Base-by-base conservation (phyloP, 2,329 filamentous ascomycete genomes). In the Fusarium udum region DNA sequence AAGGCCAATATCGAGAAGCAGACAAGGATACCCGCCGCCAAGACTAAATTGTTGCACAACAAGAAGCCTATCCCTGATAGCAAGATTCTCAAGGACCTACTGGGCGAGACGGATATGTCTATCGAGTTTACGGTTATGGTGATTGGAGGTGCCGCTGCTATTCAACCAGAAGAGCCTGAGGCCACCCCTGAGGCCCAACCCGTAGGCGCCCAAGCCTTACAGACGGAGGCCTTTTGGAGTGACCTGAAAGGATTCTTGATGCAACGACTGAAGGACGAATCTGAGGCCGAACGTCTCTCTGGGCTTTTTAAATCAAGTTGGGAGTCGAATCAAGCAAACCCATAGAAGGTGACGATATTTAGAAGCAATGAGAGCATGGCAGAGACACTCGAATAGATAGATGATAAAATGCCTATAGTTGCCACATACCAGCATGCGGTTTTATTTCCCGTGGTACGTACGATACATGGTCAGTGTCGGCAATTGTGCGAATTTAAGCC, bases 101-200 rank as follows among this genome's bases (percentile, higher is more conserved):
- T 95, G 4, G 86, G 86, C 0, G 89, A 89, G 49, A 68, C 74
- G 1, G 78, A 79, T 7, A 86, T 75, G 75, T 82, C 76, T 3
- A 85, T 95, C 1, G 95, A 97, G 81, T 91, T 98, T 71, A 90
- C 90, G 4, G 88, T 98, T 62, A 98, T 98, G 95, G 87, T 98
- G 26, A 90, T 97, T 80, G 93, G 92, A 7, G 95, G 94, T 28
- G 83, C 85, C 18, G 84, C 85, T 42, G 85, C 84, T 1, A 84
- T 84, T 52, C 80, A 83, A 61, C 83, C 83, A 37, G 84, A 83
- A 65, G 80, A 83, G 73, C 71, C 76, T n/a, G 78, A 83, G 55
- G 84, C 80, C 39, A 56, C 71, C 22, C 72, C 74, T 7, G 69
- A 75, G 20, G 66, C 62, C 7, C 61, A 69, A 51, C 63, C 78